Percentiles rank a stretch among this genome's conserved stretches.
These are phyloP conservation scores for Talaromyces amestolkiae DNA, from an alignment of 2,329 filamentous ascomycete species.

Conservation along the genomic window DNA sequence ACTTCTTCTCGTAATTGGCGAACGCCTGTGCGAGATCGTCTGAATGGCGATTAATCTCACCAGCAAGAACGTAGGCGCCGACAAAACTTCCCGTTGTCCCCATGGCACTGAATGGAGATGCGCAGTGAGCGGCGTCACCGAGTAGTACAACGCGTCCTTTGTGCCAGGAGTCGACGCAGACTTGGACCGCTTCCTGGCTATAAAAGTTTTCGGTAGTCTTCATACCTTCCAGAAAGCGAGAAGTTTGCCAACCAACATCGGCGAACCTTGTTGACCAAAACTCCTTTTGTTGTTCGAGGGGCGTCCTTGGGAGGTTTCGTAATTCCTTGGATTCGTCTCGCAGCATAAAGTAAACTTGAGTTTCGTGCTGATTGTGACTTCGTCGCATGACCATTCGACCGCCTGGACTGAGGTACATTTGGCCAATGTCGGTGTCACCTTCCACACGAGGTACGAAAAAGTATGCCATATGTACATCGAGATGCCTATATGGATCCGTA, in stretches of 20 bases:
- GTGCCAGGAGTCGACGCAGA: conserved; percentile 31
- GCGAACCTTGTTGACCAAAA: conserved; percentile 31
- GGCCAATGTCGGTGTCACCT: conserved; percentile 1
- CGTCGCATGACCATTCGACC: conserved; percentile 26
- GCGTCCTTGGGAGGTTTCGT: not conserved
- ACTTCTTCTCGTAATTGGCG: not conserved
- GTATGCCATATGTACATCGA: conserved; percentile 29
- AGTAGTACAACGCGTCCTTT: conserved; percentile 39
- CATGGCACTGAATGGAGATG: conserved; percentile 34
- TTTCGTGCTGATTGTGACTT: conserved; percentile 24
- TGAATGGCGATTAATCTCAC: conserved; percentile 39
- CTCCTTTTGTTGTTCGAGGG: conserved; percentile 28
- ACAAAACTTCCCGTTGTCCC: conserved; percentile 37
- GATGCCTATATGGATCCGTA: conserved; percentile 21
- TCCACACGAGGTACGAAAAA: conserved; percentile 28
- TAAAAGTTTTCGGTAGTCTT: conserved; percentile 45
- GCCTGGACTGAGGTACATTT: conserved; percentile 23
- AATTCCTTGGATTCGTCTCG: conserved; percentile 7
- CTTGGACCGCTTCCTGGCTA: conserved; percentile 38
- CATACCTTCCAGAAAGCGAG: conserved; percentile 41
- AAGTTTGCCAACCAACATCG: conserved; percentile 39
- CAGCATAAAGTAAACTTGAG: conserved; percentile 26
- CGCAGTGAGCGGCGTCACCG: conserved; percentile 43
- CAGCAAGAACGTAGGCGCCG: conserved; percentile 57
- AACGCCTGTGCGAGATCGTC: conserved; percentile 23